These are phyloP conservation scores for Penicillium sp. DNA, from an alignment of 2,329 filamentous ascomycete genomes.

Conservation along the genomic window DNA sequence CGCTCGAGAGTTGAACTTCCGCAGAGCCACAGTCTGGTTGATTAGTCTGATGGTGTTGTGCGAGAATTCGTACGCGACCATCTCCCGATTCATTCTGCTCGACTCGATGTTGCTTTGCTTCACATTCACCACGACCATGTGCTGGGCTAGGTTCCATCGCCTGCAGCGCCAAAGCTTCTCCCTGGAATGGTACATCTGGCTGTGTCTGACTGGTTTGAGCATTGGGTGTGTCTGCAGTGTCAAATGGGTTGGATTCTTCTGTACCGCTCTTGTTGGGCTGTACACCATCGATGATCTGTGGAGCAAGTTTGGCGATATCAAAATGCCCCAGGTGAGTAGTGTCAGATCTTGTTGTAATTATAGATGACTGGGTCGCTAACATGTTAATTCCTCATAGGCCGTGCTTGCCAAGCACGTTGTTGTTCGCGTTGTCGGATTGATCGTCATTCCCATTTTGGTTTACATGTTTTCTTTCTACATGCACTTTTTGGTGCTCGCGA, in stretches of 20 bases:
- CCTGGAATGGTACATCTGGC: constrained; percentile 90
- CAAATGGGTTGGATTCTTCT: constrained; percentile 96
- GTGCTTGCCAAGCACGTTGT: constrained; percentile 75
- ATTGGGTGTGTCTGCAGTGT: constrained; percentile 98
- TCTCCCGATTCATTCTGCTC: constrained; percentile 95
- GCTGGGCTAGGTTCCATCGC: constrained; percentile 95
- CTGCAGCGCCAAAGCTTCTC: constrained; percentile 85
- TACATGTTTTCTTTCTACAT: constrained; percentile 96
- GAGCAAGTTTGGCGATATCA: constrained; percentile 94
- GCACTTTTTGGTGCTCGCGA: constrained; percentile 91
- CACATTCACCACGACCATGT: constrained; percentile 95
- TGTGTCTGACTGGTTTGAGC: constrained; percentile 88
- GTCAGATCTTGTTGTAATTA: neutral
- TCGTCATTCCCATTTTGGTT: constrained; percentile 83
- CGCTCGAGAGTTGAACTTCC: constrained; percentile 84
- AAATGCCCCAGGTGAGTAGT: constrained; percentile 75
- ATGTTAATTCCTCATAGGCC: constrained; percentile 47
- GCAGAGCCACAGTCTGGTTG: constrained; percentile 86
- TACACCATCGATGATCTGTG: constrained; percentile 97
- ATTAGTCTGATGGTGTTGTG: constrained; percentile 96
- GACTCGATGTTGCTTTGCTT: constrained; percentile 99
- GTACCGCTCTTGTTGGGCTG: constrained; percentile 88
- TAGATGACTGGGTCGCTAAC: neutral
- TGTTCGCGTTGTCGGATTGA: constrained; percentile 81
- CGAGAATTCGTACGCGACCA: constrained; percentile 99